Evolutionary conservation across 108 stramenopile species (phyloP), one percentile per base, ranked within the genome.

Genomic region (Nitzschia sp.): DNA sequence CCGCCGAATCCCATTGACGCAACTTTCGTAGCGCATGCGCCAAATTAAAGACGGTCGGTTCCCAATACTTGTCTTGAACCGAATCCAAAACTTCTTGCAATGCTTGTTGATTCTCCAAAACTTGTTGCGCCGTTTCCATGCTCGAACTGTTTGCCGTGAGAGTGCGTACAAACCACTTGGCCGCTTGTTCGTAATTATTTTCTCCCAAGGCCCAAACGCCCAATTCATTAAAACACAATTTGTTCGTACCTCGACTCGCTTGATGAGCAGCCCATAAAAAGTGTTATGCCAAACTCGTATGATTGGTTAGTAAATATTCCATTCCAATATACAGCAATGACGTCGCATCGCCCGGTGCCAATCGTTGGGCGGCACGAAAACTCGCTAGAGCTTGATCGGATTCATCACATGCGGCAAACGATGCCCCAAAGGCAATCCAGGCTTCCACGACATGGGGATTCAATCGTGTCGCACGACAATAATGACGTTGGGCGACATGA

Each of bases 241-340:
- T 91, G 77, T 97, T 93, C 24, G 83, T 73, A 8, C 76, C 81
- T 23, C 66, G 64, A 66, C 85, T 87, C 13, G 93, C 74, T 34
- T 79, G 67, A 26, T 75, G 71, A 0, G 97, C 95, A 21, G 79
- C 79, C 28, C 70, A 63, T n/a, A 97, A 66, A 72, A 96, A 96
- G 66, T 96, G 90, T 21, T 88, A 76, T 18, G 98, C 97, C 53
- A 98, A 77, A 48, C 82, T 82, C 53, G 94, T 68, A 78, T 97
- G 95, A 83, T 97, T 97, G 23, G 98, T 98, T n/a, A 97, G 78
- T 13, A 97, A 53, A 63, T 97, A 97, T 69, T 98, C 98, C 92
- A 97, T 98, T 17, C 95, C 97, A 82, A 97, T 96, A 80, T 94
- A 98, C 42, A 98, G 71, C 15, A 97, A 60, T 18, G 95, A 87